Evolutionary conservation across 1,284 basidiomycete genomes (phyloP).

Genomic region (Ustilago shanxiensis): DNA sequence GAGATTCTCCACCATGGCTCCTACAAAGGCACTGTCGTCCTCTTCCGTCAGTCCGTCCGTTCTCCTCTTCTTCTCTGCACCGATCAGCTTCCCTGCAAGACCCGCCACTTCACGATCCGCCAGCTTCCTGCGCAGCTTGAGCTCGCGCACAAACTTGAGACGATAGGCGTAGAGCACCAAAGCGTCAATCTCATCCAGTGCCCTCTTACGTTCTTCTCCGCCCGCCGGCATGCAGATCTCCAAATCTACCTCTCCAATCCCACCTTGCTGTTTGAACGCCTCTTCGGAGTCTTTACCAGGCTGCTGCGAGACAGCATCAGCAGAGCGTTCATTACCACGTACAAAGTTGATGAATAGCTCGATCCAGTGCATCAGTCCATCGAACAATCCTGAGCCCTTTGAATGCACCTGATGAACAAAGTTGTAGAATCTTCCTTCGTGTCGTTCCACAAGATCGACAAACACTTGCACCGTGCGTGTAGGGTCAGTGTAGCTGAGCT

Average conservation of each 20-base stretch:
- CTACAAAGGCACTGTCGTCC: slow-evolving; percentile 61
- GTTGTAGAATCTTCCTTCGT: slow-evolving; percentile 93
- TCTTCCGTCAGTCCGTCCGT: slow-evolving; percentile 50
- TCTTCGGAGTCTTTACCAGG: slow-evolving; percentile 2
- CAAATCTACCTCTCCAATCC: slow-evolving; percentile 63
- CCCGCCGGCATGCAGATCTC: slow-evolving; percentile 65
- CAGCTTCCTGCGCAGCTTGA: slow-evolving; percentile 62
- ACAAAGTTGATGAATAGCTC: slow-evolving; percentile 92
- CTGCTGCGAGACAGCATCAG: slow-evolving; percentile 74
- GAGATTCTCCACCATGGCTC: slow-evolving; percentile 65
- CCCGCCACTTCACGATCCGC: slow-evolving; percentile 57
- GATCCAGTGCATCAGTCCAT: slow-evolving; percentile 94
- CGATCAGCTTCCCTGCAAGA: slow-evolving; percentile 50
- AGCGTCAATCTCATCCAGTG: slow-evolving; percentile 64
- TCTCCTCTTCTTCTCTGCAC: slow-evolving; percentile 36
- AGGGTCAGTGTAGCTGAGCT: slow-evolving; percentile 86
- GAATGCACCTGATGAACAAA: slow-evolving; percentile 99
- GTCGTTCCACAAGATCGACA: slow-evolving; percentile 90
- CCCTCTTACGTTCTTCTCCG: slow-evolving; percentile 51
- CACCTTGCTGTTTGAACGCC: slow-evolving; percentile 25
- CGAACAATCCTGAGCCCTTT: slow-evolving; percentile 94
- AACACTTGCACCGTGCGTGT: slow-evolving; percentile 90
- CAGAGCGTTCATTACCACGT: slow-evolving; percentile 80
- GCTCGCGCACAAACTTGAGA: slow-evolving; percentile 65
- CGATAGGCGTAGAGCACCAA: slow-evolving; percentile 66